Evolutionary conservation across 169 alveolate species (phyloP), one percentile per base, ranked within the genome.

Genomic region (Plasmodium berghei): DNA sequence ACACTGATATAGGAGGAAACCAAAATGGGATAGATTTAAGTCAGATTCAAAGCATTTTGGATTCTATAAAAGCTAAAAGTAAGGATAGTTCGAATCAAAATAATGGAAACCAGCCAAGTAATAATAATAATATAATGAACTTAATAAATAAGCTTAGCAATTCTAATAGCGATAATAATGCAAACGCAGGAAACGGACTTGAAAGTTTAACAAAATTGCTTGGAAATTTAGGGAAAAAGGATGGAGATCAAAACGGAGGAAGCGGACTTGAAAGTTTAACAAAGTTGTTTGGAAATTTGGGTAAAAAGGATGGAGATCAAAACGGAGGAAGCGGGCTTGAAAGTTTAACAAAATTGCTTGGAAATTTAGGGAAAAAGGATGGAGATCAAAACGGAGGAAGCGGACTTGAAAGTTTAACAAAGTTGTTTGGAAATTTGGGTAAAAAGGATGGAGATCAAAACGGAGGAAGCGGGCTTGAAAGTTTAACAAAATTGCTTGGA

Each of bases 361-460:
- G 62, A 1, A 34, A 66, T 34, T 6, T 52, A 3, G 59, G 24
- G 10, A 28, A 63, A 26, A 34, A 34, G 6, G 28, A 42, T 46
- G 52, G 54, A 10, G 66, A 75, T 75, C 46, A 42, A 9, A 75
- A 24, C 22, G 87, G 87, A n/a, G 34, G 46, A 1, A 69, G 42
- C 0, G 46, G 46, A 1, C 12, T 69, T 4, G 77, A 69, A 14
- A 26, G 42, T 4, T 4, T 69, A 45, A 69, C 77, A 9, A 69
- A 40, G 1, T 16, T 69, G 1, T 16, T 69, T 10, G 77, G 77
- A 0, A 69, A 46, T 18, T 1, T 69, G 1, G 77, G 62, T 4
- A 58, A 8, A 22, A 66, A 20, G 5, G 34, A 66, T 1, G 73
- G 73, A 3, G 18, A 18, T 5, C 54, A 66, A 8, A 22, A 28